A percentile compares a stretch with the other conserved stretches of the same genome.
Conservation (phyloP, 495 filamentous ascomycete genomes). For the Annulohypoxylon bovei region DNA sequence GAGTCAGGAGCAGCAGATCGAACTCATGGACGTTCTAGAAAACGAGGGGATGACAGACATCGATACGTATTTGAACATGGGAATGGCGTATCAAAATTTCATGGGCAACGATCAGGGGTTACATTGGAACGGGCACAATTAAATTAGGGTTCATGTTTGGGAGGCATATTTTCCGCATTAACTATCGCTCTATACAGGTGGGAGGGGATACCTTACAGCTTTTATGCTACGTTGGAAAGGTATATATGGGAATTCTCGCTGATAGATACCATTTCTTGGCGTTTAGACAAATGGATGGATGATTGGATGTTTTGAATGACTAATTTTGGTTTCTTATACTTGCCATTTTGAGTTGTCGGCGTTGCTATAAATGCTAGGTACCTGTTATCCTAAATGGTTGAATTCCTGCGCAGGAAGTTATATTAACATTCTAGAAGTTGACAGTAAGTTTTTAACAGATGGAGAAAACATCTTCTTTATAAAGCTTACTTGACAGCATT, state of each 20-base stretch:
- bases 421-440: background rate
- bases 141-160: background rate
- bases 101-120: conserved; percentile 39
- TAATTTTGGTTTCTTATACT: background rate
- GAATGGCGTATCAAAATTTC: conserved; percentile 29
- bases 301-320: conserved; percentile 13
- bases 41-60: conserved; percentile 71
- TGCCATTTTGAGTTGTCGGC: background rate
- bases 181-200: conserved; percentile 2
- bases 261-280: conserved; percentile 43
- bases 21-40: conserved; percentile 74
- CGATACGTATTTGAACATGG: conserved; percentile 66
- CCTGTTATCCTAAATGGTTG: background rate
- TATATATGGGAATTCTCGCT: conserved; percentile 29
- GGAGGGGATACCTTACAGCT: conserved; percentile 13
- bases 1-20: conserved; percentile 74
- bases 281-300: conserved; percentile 26
- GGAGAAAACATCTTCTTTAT: background rate
- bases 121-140: conserved; percentile 33
- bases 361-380: background rate
- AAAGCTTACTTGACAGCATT: background rate
- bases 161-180: conserved; percentile 17
- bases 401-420: no score
- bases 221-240: conserved; percentile 17
- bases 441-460: background rate